phyloP scores from a whole-genome alignment of 1,284 basidiomycete species.

The Microbotryum silenes-acaulis region DNA sequence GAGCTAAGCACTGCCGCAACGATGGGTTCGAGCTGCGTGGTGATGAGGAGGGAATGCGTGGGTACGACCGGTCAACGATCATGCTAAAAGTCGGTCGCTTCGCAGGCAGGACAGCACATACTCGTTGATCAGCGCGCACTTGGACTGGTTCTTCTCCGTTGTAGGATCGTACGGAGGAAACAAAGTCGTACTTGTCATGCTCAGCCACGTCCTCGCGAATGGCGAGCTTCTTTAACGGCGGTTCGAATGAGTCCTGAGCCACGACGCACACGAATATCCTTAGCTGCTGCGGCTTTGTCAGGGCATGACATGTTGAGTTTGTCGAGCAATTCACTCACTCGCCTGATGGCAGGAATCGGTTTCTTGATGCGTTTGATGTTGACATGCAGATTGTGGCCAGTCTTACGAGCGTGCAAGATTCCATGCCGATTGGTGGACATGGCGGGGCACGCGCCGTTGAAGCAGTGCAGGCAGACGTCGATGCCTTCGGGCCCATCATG shows the following conservation, averaged over 20 bases:
- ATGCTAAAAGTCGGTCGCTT: no score
- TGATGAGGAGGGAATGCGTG: not conserved
- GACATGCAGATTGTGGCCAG: slow-evolving; percentile 66
- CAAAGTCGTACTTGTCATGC: slow-evolving; percentile 75
- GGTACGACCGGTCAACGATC: not conserved
- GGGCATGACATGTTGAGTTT: no score
- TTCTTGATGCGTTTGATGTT: slow-evolving; percentile 74
- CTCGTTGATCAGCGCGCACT: no score
- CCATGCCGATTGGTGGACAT: slow-evolving; percentile 58
- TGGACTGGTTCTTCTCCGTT: slow-evolving; percentile 1
- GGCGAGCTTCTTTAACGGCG: slow-evolving; percentile 82
- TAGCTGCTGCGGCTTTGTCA: no score
- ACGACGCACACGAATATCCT: no score
- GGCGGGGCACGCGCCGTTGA: slow-evolving; percentile 76
- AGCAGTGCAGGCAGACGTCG: slow-evolving; percentile 85
- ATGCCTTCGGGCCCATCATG: slow-evolving; percentile 69
- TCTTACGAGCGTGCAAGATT: slow-evolving; percentile 58
- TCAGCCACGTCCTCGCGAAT: slow-evolving; percentile 70
- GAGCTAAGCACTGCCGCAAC: slow-evolving; percentile 69
- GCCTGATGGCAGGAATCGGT: slow-evolving; percentile 48
- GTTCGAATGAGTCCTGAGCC: slow-evolving; percentile 55
- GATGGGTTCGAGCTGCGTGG: slow-evolving; percentile 45
- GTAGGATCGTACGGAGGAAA: slow-evolving; percentile 4
- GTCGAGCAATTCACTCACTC: slow-evolving; percentile 49
- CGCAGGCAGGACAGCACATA: no score